These are phyloP conservation scores for Mychonastes homosphaera DNA, from an alignment of 139 green algal species.

Conservation along the genomic window DNA sequence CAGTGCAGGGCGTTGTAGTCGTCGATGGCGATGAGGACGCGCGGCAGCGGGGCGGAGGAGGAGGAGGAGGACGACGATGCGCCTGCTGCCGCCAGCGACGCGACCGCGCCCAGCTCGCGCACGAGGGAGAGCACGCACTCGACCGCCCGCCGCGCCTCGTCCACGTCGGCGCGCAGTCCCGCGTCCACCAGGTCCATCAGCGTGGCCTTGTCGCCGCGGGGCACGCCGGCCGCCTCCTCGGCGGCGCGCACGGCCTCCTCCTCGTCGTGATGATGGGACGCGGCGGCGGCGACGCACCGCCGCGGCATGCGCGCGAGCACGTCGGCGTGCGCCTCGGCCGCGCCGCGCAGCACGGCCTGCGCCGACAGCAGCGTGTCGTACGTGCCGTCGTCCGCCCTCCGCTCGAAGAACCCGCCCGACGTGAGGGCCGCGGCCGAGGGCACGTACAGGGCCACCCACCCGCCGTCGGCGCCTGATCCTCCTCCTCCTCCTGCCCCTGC, in stretches of 20 bases:
- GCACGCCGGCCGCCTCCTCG: background rate
- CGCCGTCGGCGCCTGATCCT: background rate
- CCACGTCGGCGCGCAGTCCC: conserved; percentile 27
- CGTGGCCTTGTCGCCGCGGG: background rate
- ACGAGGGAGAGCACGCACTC: conserved; percentile 22
- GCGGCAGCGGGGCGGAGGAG: too few relatives aligned
- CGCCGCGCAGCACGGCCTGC: conserved; percentile 34
- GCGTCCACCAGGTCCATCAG: conserved; percentile 17
- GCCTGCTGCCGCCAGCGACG: conserved; percentile 5
- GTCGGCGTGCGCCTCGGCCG: conserved; percentile 29
- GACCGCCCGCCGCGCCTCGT: conserved; percentile 31
- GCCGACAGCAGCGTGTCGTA: conserved; percentile 60
- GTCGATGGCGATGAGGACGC: conserved; percentile 50
- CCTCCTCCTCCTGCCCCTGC: conserved; percentile 27
- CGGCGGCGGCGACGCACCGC: background rate
- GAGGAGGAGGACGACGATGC: too few relatives aligned
- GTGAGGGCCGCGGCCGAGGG: conserved; percentile 40
- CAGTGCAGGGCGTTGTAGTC: conserved; percentile 57
- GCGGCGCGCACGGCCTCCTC: background rate
- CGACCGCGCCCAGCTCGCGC: conserved; percentile 15
- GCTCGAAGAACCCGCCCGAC: conserved; percentile 37
- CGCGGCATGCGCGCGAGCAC: conserved; percentile 30
- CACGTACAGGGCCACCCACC: conserved; percentile 50
- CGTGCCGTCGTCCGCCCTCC: conserved; percentile 9
- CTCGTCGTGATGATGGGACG: background rate